Percentiles rank a stretch among this genome's conserved stretches.
phyloP scores from a whole-genome alignment of 345 rosid genomes.

The Linum usitatissimum region DNA sequence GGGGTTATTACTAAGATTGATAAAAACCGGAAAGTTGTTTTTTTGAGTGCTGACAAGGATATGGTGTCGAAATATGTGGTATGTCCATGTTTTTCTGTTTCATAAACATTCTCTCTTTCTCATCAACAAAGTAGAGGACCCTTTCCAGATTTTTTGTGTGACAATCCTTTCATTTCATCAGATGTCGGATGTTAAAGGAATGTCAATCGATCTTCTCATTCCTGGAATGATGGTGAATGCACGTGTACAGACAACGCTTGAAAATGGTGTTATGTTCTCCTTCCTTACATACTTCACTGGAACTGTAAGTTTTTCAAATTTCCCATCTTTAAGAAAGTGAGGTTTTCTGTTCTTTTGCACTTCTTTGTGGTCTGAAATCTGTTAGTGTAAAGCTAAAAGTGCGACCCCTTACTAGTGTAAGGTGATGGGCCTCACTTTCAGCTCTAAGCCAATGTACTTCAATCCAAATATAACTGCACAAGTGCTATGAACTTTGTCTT shows the following conservation, averaged over 20 bases:
- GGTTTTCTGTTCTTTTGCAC: too few species aligned
- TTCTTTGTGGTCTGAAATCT: too few species aligned
- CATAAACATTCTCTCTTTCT: not conserved
- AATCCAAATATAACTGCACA: too few species aligned
- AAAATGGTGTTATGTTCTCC: slow-evolving; percentile 78
- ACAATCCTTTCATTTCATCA: slow-evolving; percentile 21
- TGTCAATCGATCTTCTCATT: slow-evolving; percentile 82
- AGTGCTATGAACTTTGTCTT: too few species aligned
- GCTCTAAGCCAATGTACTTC: too few species aligned
- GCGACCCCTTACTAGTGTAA: too few species aligned
- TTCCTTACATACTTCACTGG: slow-evolving; percentile 89
- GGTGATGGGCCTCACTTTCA: too few species aligned
- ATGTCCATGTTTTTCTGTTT: slow-evolving; percentile 16
- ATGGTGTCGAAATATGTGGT: slow-evolving; percentile 68
- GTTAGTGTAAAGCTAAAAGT: too few species aligned
- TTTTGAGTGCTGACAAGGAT: slow-evolving; percentile 57
- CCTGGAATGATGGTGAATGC: slow-evolving; percentile 97
- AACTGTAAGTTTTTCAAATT: slow-evolving; percentile 52
- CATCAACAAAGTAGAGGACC: slow-evolving; percentile 3
- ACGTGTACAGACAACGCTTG: slow-evolving; percentile 72
- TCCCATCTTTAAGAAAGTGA: not conserved
- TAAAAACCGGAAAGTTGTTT: slow-evolving; percentile 60
- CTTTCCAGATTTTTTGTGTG: not conserved
- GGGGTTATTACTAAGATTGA: slow-evolving; percentile 68
- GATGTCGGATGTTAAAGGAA: slow-evolving; percentile 83